These are phyloP conservation scores for Phallus indusiatus DNA, from an alignment of 768 basidiomycete species.

Conservation along the genomic window DNA sequence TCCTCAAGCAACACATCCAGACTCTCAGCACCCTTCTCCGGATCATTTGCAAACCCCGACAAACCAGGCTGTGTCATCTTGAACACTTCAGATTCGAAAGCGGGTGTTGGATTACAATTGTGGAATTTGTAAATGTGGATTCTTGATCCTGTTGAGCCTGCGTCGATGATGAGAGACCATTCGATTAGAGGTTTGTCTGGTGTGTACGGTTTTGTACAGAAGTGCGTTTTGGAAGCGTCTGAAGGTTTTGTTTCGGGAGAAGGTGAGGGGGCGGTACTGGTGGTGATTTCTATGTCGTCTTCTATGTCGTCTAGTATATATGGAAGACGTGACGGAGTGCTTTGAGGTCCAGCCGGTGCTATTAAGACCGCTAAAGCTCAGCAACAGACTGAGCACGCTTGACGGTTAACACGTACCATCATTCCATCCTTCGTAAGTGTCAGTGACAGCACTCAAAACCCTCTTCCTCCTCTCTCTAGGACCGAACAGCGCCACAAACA, in stretches of 20 bases:
- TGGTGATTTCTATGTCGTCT: neutral
- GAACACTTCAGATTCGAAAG: conserved; percentile 92
- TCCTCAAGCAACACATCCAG: conserved; percentile 74
- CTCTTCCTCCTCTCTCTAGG: conserved; percentile 28
- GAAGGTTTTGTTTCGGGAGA: conserved; percentile 61
- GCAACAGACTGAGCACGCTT: neutral
- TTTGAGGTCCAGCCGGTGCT: conserved; percentile 1
- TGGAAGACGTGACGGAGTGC: conserved; percentile 9
- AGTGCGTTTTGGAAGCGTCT: conserved; percentile 59
- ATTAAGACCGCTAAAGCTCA: conserved; percentile 8
- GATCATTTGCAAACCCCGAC: conserved; percentile 47
- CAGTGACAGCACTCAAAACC: conserved; percentile 15
- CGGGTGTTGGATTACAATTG: conserved; percentile 67
- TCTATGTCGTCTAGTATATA: conserved; percentile 4
- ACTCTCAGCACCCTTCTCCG: conserved; percentile 64
- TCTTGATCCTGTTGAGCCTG: conserved; percentile 93
- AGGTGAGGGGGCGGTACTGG: conserved; percentile 12
- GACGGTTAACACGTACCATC: conserved; percentile 9
- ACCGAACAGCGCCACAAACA: conserved; percentile 58
- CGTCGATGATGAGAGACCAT: conserved; percentile 96
- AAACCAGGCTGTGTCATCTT: conserved; percentile 73
- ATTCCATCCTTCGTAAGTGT: conserved; percentile 17
- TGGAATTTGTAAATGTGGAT: conserved; percentile 99
- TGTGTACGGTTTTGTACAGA: conserved; percentile 54
- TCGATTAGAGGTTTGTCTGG: conserved; percentile 56